Base-by-base conservation (phyloP, 2,329 filamentous ascomycete genomes). In the Monosporascus sp. region DNA sequence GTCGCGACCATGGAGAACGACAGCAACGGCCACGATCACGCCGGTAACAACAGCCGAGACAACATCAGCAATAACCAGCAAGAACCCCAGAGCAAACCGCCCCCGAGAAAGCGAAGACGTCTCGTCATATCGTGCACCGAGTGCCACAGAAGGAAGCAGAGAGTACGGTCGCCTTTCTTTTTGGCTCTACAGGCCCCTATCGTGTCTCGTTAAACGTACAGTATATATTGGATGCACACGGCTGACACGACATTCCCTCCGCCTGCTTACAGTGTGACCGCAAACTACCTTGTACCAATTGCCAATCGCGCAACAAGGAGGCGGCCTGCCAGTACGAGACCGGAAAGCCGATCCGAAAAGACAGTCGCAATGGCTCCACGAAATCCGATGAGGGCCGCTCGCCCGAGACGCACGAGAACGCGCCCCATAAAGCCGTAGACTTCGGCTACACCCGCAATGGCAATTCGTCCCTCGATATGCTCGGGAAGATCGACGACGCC, bases 61-160 rank as follows among this genome's bases (percentile, higher is more conserved):
- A 20, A 22, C 4, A 11, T n/a, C 20, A 43, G 39, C 31, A 55
- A 57, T 20, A 38, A 48, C 5, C 57, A 38, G 50, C 49, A 55
- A 5, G 54, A 55, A 11, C 46, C 37, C 27, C 53, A 53, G 17
- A 48, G 54, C 31, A 70, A 68, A 55, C 70, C 67, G 41, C 74
- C 76, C 18, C 74, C 76, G 5, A 75, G 79, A 52, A 85, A 85
- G 68, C 74, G 83, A 58, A 76, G 80, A 61, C 75, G 83, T 39
- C 73, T 82, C 43, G 80, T 85, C 45, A 82, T 85, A 53, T 84
- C 81, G 7, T 86, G 83, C 60, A 82, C 77, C 11, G 82, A 86
- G 63, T 86, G 83, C 59, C 83, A 85, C 66, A 73, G 82, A 55
- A 75, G 83, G 55, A 86, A 86, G 63, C 81, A 84, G 63, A 82